Conservation (phyloP, 108 stramenopile species). For the Epithemia pelagica region DNA sequence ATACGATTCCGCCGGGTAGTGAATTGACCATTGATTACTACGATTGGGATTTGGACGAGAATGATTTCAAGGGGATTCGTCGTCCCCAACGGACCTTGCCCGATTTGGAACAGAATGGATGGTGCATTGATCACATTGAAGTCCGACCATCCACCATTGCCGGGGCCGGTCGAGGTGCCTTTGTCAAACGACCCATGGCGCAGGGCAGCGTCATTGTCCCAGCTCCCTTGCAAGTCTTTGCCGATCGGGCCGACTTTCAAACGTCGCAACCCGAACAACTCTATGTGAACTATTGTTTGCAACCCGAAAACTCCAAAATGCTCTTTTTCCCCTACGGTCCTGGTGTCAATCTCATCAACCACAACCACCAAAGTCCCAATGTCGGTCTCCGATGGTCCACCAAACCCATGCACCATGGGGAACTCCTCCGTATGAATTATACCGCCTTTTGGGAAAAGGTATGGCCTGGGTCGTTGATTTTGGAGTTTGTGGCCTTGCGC, state of each 20-base stretch:
- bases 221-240: constrained; percentile 21
- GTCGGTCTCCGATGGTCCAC: constrained; percentile 49
- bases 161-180: constrained; percentile 23
- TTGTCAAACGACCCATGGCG: constrained; percentile 17
- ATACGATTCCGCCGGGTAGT: constrained; percentile 1
- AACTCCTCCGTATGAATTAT: constrained; percentile 3
- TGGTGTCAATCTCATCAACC: constrained; percentile 33
- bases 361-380: constrained; percentile 29
- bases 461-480: background rate
- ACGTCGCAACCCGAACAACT: constrained; percentile 7
- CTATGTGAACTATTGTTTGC: constrained; percentile 35
- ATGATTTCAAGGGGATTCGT: background rate
- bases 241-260: background rate
- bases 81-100: background rate
- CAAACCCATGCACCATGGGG: background rate
- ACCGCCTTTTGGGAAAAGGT: background rate
- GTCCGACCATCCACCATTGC: constrained; percentile 12
- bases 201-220: constrained; percentile 23
- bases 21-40: constrained; percentile 9
- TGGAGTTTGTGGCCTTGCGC: constrained; percentile 66
- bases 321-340: constrained; percentile 24
- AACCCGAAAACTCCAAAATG: constrained; percentile 18
- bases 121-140: constrained; percentile 30
- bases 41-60: constrained; percentile 3
- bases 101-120: constrained; percentile 20